Conservation (phyloP, 2,329 filamentous ascomycete species). For the Endothia cerciana region DNA sequence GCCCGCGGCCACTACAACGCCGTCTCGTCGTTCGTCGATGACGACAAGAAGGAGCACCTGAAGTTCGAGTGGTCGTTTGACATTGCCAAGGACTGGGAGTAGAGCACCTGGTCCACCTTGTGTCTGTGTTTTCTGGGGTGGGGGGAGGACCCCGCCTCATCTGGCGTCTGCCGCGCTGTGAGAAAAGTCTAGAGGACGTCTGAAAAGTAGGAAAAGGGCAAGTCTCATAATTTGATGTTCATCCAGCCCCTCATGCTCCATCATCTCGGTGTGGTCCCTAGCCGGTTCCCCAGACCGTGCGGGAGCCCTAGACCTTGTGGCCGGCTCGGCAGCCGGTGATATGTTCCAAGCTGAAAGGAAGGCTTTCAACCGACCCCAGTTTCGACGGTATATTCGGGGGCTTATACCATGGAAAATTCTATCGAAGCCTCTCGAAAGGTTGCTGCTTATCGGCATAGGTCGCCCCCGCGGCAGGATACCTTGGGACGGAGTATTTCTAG, state of each 20-base stretch:
- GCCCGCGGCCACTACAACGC: constrained; percentile 90
- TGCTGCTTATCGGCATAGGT: too few species aligned
- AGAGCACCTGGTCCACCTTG: constrained; percentile 35
- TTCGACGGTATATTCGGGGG: not conserved
- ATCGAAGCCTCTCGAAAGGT: not conserved
- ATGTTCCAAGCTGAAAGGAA: not conserved
- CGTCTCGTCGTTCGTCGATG: constrained; percentile 88
- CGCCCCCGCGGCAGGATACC: too few species aligned
- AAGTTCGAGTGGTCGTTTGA: constrained; percentile 96
- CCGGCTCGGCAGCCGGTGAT: too few species aligned
- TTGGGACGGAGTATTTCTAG: too few species aligned
- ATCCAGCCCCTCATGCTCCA: not conserved
- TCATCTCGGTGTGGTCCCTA: not conserved
- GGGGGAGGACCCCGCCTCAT: not conserved
- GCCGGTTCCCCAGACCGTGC: not conserved
- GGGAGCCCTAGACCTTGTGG: not conserved
- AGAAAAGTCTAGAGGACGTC: not conserved
- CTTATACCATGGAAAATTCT: not conserved
- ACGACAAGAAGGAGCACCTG: constrained; percentile 89
- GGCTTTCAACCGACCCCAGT: not conserved
- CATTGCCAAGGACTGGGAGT: constrained; percentile 91
- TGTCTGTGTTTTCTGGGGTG: not conserved
- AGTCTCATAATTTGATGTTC: not conserved
- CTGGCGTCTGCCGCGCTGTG: not conserved
- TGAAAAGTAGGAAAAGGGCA: not conserved